A percentile compares a stretch with the other conserved stretches of the same genome.
Evolutionary conservation across 768 basidiomycete species (phyloP).

Genomic region (Hericium erinaceus): DNA sequence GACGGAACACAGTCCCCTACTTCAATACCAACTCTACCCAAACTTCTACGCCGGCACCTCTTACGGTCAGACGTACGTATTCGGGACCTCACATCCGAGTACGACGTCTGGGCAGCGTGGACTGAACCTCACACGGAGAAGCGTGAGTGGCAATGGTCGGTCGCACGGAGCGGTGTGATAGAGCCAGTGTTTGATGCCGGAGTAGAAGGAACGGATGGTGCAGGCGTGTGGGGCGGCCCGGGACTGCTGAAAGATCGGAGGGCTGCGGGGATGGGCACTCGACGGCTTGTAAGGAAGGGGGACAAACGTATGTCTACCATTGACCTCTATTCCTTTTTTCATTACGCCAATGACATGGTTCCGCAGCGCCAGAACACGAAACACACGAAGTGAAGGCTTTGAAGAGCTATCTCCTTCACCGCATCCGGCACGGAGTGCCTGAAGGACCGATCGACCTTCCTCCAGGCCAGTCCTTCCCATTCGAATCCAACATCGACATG

Average conservation of each 20-base stretch:
- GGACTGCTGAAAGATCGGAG: conserved; percentile 51
- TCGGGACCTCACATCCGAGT: conserved; percentile 66
- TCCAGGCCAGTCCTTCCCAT: conserved; percentile 75
- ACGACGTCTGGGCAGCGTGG: conserved; percentile 80
- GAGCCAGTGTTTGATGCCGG: conserved; percentile 61
- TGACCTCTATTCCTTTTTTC: conserved; percentile 2
- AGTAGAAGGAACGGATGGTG: conserved; percentile 30
- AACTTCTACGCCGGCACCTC: conserved; percentile 75
- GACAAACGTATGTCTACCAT: conserved; percentile 54
- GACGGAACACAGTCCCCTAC: conserved; percentile 18
- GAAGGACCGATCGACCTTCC: conserved; percentile 76
- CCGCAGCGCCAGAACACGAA: conserved; percentile 41
- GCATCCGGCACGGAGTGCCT: conserved; percentile 77
- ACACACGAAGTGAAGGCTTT: conserved; percentile 43
- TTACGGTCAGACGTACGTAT: conserved; percentile 86
- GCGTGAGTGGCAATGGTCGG: conserved; percentile 38
- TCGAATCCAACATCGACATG: conserved; percentile 90
- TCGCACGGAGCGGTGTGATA: conserved; percentile 63
- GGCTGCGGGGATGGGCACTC: conserved; percentile 69
- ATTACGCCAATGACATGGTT: conserved; percentile 4
- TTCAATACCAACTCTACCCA: conserved; percentile 42
- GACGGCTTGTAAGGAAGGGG: conserved; percentile 63
- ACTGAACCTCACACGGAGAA: conserved; percentile 32
- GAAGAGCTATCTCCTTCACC: conserved; percentile 62
- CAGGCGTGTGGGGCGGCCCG: conserved; percentile 45